phyloP scores from a whole-genome alignment of 352 stramenopile genomes.

The Phytopythium mirpurense region DNA sequence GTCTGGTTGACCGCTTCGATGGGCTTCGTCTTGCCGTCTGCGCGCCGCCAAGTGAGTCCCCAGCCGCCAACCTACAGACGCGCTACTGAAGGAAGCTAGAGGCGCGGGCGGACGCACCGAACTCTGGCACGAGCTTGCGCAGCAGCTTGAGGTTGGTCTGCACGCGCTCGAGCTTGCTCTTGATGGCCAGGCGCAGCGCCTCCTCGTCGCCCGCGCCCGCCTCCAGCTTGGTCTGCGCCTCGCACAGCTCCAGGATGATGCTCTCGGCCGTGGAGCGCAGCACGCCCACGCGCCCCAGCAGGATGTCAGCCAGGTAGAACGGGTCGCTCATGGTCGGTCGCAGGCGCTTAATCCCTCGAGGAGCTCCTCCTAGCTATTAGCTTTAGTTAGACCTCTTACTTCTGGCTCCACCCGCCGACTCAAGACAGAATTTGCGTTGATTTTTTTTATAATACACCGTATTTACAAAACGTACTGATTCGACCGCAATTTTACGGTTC shows the following conservation, averaged over 20 bases:
- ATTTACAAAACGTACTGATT: too few species aligned
- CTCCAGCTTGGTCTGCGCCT: conserved; percentile 64
- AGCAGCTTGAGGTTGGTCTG: conserved; percentile 85
- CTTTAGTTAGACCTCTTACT: too few species aligned
- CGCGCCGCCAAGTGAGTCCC: conserved; percentile 1
- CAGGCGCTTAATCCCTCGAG: neutral
- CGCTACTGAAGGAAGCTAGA: neutral
- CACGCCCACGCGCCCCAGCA: conserved; percentile 76
- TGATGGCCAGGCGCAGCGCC: conserved; percentile 68
- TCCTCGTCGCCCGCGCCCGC: conserved; percentile 36
- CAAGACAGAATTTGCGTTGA: too few species aligned
- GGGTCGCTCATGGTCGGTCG: conserved; percentile 63
- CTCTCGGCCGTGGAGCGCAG: conserved; percentile 80
- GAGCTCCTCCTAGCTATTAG: too few species aligned
- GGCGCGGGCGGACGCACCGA: conserved; percentile 35
- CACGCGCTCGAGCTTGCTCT: conserved; percentile 82
- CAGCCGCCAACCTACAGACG: neutral
- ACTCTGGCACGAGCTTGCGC: conserved; percentile 78
- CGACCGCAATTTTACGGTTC: too few species aligned
- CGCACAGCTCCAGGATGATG: conserved; percentile 80
- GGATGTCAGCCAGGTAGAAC: conserved; percentile 84
- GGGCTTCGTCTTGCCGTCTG: conserved; percentile 84
- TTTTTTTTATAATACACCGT: too few species aligned
- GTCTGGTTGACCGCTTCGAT: conserved; percentile 82
- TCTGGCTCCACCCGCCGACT: too few species aligned